A percentile compares a stretch with the other conserved stretches of the same genome.
Conservation (phyloP, 1,284 basidiomycete species). For the Phellinidium pouzarii region DNA sequence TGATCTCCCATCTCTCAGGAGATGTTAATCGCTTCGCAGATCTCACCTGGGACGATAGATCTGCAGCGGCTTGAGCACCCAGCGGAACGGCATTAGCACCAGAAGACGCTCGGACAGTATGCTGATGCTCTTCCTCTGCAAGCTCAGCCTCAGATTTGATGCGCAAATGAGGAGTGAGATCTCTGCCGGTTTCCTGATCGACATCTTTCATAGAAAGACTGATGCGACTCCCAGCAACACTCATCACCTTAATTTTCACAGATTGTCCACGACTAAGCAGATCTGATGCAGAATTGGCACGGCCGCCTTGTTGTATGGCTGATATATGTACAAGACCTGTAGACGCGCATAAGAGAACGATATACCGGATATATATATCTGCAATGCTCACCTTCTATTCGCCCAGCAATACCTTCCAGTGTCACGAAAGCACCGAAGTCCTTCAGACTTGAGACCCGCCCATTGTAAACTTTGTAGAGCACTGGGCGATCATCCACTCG, state of each 20-base stretch:
- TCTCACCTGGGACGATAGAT: conserved; percentile 41
- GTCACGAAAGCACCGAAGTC: conserved; percentile 95
- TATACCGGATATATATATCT: background rate
- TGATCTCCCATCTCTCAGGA: conserved; percentile 98
- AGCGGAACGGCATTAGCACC: conserved; percentile 70
- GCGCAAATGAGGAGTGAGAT: conserved; percentile 88
- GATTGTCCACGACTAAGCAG: conserved; percentile 77
- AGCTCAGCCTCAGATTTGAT: conserved; percentile 92
- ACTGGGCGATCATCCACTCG: conserved; percentile 77
- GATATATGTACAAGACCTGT: conserved; percentile 94
- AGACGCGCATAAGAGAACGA: conserved; percentile 16
- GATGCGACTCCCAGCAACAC: conserved; percentile 74
- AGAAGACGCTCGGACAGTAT: conserved; percentile 52
- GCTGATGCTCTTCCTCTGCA: conserved; percentile 64
- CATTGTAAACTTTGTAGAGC: conserved; percentile 92
- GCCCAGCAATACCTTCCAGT: conserved; percentile 80
- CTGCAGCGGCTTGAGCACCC: conserved; percentile 41
- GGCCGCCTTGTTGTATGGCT: conserved; percentile 77
- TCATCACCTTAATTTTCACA: conserved; percentile 96
- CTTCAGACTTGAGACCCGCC: conserved; percentile 79
- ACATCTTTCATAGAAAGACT: conserved; percentile 97
- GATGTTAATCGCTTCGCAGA: conserved; percentile 91
- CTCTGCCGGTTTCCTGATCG: conserved; percentile 84
- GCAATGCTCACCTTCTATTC: conserved; percentile 72
- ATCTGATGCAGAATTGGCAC: conserved; percentile 85